phyloP scores from a whole-genome alignment of 1,284 basidiomycete genomes.

The Fomitiporia mediterranea region DNA sequence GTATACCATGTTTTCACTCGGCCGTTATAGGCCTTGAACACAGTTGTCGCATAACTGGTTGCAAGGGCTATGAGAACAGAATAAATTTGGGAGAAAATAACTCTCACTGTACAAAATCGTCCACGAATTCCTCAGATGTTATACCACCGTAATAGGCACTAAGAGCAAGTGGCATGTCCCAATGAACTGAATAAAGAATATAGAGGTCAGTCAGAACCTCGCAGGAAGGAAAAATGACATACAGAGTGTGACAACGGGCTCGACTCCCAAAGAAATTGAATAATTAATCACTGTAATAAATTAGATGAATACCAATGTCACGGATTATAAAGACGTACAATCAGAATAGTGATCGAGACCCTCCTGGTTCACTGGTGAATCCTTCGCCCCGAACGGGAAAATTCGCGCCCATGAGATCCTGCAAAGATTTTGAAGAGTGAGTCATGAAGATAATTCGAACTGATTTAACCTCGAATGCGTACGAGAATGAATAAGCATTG shows the following conservation, averaged over 20 bases:
- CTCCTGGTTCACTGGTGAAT: slow-evolving; percentile 42
- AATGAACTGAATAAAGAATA: slow-evolving; percentile 35
- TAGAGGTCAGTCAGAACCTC: neutral
- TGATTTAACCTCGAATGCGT: too few relatives aligned
- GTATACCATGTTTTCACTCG: slow-evolving; percentile 47
- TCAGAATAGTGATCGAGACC: slow-evolving; percentile 44
- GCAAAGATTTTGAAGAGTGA: neutral
- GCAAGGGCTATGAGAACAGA: neutral
- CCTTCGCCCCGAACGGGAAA: slow-evolving; percentile 42
- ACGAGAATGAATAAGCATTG: slow-evolving; percentile 49
- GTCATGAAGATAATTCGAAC: too few relatives aligned
- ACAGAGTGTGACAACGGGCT: slow-evolving; percentile 45
- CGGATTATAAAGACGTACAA: slow-evolving; percentile 27
- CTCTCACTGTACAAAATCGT: slow-evolving; percentile 42
- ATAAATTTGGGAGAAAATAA: neutral
- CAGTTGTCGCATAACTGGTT: slow-evolving; percentile 40
- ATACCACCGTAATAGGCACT: slow-evolving; percentile 45
- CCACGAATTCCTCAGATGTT: slow-evolving; percentile 39
- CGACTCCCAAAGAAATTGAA: slow-evolving; percentile 37
- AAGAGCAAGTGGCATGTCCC: slow-evolving; percentile 43
- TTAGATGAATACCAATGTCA: neutral
- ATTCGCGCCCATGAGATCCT: slow-evolving; percentile 47
- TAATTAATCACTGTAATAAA: slow-evolving; percentile 42
- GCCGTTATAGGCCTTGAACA: slow-evolving; percentile 44
- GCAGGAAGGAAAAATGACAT: slow-evolving; percentile 21